Percentiles rank a stretch among this genome's conserved stretches.
These are phyloP conservation scores for Tothia fuscella DNA, from an alignment of 2,329 filamentous ascomycete species.

Conservation along the genomic window DNA sequence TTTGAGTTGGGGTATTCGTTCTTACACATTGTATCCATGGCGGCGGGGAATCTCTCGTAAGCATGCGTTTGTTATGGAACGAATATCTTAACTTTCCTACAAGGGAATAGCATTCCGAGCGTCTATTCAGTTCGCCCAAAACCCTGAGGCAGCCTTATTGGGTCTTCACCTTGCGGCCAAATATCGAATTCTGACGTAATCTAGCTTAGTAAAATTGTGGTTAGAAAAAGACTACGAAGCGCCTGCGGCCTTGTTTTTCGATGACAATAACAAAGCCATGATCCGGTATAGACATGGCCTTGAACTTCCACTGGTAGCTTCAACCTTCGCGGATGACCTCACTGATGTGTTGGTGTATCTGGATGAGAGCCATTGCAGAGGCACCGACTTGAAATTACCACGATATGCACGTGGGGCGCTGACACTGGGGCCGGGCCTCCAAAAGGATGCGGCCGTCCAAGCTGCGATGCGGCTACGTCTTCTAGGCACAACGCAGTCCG, in stretches of 20 bases:
- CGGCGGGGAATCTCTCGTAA: too few relatives aligned
- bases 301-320: slow-evolving; percentile 41
- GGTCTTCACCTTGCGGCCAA: too few relatives aligned
- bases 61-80: too few relatives aligned
- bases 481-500: slow-evolving; percentile 42
- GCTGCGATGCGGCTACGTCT: slow-evolving; percentile 56
- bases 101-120: too few relatives aligned
- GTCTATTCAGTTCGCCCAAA: too few relatives aligned
- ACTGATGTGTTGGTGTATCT: slow-evolving; percentile 54
- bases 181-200: too few relatives aligned
- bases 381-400: slow-evolving; percentile 51
- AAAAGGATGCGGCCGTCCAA: slow-evolving; percentile 54
- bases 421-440: slow-evolving; percentile 51
- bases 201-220: slow-evolving; percentile 38
- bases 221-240: slow-evolving; percentile 30
- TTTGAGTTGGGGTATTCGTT: too few relatives aligned
- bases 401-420: slow-evolving; percentile 51
- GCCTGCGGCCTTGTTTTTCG: slow-evolving; percentile 46
- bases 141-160: too few relatives aligned
- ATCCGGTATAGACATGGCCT: slow-evolving; percentile 39
- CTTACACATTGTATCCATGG: too few relatives aligned
- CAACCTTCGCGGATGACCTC: slow-evolving; percentile 45
- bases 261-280: slow-evolving; percentile 35
- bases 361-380: slow-evolving; percentile 59
- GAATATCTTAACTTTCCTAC: too few relatives aligned